Base-by-base conservation (phyloP, 306 rosid species). In the Rosa chinensis region DNA sequence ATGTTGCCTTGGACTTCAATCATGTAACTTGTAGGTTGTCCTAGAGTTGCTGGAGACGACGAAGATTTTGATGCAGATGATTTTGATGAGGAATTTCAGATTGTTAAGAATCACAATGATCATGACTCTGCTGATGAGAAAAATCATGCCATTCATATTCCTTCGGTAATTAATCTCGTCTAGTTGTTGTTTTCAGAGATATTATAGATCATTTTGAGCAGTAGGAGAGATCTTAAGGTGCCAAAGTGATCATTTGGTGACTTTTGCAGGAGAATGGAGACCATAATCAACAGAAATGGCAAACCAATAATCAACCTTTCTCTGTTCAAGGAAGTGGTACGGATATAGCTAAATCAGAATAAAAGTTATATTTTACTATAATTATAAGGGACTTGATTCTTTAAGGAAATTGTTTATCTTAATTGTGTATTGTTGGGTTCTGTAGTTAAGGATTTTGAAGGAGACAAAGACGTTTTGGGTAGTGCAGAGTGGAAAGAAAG, bases 41-140 rank as follows among this genome's bases (percentile, higher is more conserved):
- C 99, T 18, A 88, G 99, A 88, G 93, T 91, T 59, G 88, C 66
- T 32, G 98, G 98, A 58, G 99, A 93, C 62, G 99, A 90, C 17
- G 97, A 92, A 7, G 97, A 92, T 77, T 80, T 85, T 13, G 99
- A 92, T 48, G 92, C 82, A 5, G 98, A 91, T 85, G 98, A 95
- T 84, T 87, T 88, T 70, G 99, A 92, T 4, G 97, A 93, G n/a
- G 99, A 95, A 23, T 92, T 91, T 81, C 90, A 81, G 74, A 78
- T 79, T n/a, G 84, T 67, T 71, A 80, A 10, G 42, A 77, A 75
- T 14, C 85, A 82, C 73, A 70, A 77, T 28, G 83, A 79, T 67
- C 72, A 67, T 16, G 84, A 78, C 42, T 77, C 84, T 13, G 55
- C 49, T 55, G 76, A 82, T 42, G 56, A 62, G 40, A 82, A 88